A percentile compares a stretch with the other conserved stretches of the same genome.
These are phyloP conservation scores for Tulasnella calospora DNA, from an alignment of 768 basidiomycete genomes.

Conservation along the genomic window DNA sequence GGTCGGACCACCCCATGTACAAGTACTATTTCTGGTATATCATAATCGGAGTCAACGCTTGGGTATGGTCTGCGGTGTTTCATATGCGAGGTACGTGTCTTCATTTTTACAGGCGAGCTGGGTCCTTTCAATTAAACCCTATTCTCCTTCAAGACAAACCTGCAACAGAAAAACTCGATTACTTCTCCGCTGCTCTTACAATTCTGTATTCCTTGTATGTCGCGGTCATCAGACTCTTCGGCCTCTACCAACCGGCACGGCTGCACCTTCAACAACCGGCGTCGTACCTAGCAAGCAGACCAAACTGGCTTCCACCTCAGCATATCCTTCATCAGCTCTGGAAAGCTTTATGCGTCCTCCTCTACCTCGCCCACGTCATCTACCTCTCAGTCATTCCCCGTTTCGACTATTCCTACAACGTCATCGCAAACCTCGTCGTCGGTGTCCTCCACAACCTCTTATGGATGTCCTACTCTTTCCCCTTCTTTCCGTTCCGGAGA, in stretches of 20 bases:
- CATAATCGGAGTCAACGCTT: constrained; percentile 74
- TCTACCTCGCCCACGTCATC: constrained; percentile 65
- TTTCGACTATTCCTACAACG: constrained; percentile 94
- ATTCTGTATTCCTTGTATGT: constrained; percentile 79
- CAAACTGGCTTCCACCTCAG: constrained; percentile 34
- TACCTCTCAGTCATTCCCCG: constrained; percentile 72
- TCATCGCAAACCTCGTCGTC: constrained; percentile 70
- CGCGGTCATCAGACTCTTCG: constrained; percentile 68
- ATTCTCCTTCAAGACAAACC: constrained; percentile 55
- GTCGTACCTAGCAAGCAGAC: constrained; percentile 29
- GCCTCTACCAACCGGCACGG: constrained; percentile 48
- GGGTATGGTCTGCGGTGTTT: constrained; percentile 88
- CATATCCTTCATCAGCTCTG: constrained; percentile 38
- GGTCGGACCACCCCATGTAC: constrained; percentile 62
- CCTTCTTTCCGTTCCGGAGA: constrained; percentile 51
- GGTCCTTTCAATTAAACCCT: background rate
- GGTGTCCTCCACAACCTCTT: constrained; percentile 74
- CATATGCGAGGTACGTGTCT: constrained; percentile 74
- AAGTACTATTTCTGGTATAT: constrained; percentile 63
- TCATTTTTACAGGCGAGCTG: background rate
- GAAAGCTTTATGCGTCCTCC: constrained; percentile 49
- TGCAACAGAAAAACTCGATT: constrained; percentile 84
- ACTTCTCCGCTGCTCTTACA: constrained; percentile 85
- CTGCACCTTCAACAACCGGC: constrained; percentile 33
- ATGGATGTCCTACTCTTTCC: constrained; percentile 72